Conservation (phyloP, 352 stramenopile genomes). For the Globisporangium paroecandrum region DNA sequence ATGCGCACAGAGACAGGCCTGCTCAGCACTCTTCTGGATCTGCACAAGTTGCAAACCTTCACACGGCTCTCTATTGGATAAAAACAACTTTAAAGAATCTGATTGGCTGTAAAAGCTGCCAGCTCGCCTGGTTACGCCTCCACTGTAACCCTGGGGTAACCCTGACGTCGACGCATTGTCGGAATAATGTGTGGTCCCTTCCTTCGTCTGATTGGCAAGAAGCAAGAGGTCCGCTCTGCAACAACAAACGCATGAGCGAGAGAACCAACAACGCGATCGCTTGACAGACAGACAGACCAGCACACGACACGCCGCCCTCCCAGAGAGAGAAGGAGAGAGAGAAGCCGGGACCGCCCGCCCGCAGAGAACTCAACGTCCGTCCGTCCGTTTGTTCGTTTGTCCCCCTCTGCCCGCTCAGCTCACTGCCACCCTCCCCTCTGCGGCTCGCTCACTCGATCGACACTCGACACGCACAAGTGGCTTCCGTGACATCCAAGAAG, state of each 20-base stretch:
- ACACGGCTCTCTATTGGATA: background rate
- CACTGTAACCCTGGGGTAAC: background rate
- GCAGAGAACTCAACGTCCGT: background rate
- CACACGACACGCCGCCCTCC: background rate
- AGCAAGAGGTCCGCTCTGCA: constrained; percentile 5
- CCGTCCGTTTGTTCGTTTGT: background rate
- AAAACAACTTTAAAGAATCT: background rate
- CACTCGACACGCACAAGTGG: constrained; percentile 1
- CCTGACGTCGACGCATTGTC: background rate
- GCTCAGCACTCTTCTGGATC: background rate
- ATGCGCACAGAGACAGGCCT: background rate
- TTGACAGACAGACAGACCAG: background rate
- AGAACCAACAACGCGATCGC: background rate
- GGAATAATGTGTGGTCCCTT: background rate
- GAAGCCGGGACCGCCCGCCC: background rate
- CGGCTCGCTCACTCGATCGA: background rate
- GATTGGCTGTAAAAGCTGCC: background rate
- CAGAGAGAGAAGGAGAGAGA: constrained; percentile 1
- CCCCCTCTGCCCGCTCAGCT: background rate
- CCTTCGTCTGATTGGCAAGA: constrained; percentile 4
- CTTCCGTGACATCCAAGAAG: background rate
- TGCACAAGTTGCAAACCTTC: background rate
- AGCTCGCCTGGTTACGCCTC: background rate
- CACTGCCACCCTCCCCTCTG: background rate
- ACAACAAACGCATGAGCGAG: background rate